Evolutionary conservation across 1,139 yeast species (phyloP).

Genomic region (Geotrichum australiense): DNA sequence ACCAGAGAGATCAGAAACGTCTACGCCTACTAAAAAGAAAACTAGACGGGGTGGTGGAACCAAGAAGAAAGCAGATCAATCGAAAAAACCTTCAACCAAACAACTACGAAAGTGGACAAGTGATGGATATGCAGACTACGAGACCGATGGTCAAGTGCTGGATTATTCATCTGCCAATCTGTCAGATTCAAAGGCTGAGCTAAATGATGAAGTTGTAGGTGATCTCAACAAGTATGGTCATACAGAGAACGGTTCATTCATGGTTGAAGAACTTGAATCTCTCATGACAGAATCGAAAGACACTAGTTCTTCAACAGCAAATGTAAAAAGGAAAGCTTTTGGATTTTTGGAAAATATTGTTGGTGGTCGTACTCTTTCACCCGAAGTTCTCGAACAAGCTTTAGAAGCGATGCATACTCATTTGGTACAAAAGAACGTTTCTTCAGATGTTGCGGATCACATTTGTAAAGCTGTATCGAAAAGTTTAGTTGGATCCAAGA

Average conservation of each 20-base stretch:
- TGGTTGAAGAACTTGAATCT: conserved; percentile 37
- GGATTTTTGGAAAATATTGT: conserved; percentile 50
- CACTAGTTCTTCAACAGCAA: conserved; percentile 26
- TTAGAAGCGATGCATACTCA: conserved; percentile 42
- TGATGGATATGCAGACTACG: conserved; percentile 44
- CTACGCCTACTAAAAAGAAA: conserved; percentile 13
- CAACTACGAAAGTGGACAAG: conserved; percentile 42
- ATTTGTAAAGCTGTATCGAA: conserved; percentile 52
- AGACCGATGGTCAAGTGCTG: conserved; percentile 31
- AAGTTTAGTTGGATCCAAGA: conserved; percentile 56
- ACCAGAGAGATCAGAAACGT: conserved; percentile 11
- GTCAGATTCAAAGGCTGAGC: conserved; percentile 20
- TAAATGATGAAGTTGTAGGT: conserved; percentile 33
- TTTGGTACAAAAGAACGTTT: conserved; percentile 46
- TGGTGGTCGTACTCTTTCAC: conserved; percentile 54
- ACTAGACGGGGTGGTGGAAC: conserved; percentile 20
- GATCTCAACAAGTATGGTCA: conserved; percentile 43
- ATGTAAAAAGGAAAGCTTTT: conserved; percentile 35
- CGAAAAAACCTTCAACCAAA: conserved; percentile 30
- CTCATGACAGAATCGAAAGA: conserved; percentile 20
- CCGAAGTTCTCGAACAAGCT: conserved; percentile 41
- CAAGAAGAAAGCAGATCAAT: conserved; percentile 19
- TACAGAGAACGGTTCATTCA: conserved; percentile 43
- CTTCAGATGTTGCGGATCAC: conserved; percentile 51
- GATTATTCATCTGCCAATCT: conserved; percentile 42